Conservation (phyloP, 2,329 filamentous ascomycete genomes). For the Colletotrichum camelliae region DNA sequence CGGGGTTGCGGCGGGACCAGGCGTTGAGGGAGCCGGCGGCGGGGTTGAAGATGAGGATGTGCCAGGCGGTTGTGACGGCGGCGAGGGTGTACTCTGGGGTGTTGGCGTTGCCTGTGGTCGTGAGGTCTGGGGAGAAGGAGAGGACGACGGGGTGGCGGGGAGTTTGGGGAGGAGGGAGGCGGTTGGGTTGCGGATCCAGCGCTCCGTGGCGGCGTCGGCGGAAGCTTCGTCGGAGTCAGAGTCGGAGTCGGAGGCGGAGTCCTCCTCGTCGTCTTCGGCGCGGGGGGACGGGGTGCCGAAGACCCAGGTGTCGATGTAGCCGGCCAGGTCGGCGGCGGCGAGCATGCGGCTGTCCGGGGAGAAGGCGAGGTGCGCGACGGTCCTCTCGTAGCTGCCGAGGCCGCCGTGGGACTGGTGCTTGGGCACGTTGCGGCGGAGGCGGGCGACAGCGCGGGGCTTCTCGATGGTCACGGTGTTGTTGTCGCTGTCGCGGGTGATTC, state of each 20-base stretch:
- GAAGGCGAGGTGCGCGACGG: slow-evolving; percentile 77
- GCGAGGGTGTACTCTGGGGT: slow-evolving; percentile 54
- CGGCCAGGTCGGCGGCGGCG: slow-evolving; percentile 80
- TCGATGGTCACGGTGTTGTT: slow-evolving; percentile 23
- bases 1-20: slow-evolving; percentile 86
- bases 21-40: slow-evolving; percentile 77
- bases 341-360: slow-evolving; percentile 81
- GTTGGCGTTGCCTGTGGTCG: slow-evolving; percentile 25
- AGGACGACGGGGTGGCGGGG: slow-evolving; percentile 67
- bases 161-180: slow-evolving; percentile 74
- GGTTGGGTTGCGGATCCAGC: slow-evolving; percentile 78
- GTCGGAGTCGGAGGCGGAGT: slow-evolving; percentile 25
- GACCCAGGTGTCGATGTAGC: slow-evolving; percentile 87
- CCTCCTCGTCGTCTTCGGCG: slow-evolving; percentile 31
- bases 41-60: slow-evolving; percentile 81
- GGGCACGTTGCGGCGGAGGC: slow-evolving; percentile 58
- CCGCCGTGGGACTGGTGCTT: slow-evolving; percentile 66
- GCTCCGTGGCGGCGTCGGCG: slow-evolving; percentile 53
- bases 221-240: slow-evolving; percentile 40
- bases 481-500: slow-evolving; percentile 35
- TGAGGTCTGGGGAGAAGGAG: slow-evolving; percentile 66
- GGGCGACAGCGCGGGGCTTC: slow-evolving; percentile 50
- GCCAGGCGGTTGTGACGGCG: slow-evolving; percentile 58
- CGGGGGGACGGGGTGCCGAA: slow-evolving; percentile 53
- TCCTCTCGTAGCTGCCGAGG: slow-evolving; percentile 77